Evolutionary conservation across 108 stramenopile genomes (phyloP).

Genomic region (Pseudonitzschia multiseries): DNA sequence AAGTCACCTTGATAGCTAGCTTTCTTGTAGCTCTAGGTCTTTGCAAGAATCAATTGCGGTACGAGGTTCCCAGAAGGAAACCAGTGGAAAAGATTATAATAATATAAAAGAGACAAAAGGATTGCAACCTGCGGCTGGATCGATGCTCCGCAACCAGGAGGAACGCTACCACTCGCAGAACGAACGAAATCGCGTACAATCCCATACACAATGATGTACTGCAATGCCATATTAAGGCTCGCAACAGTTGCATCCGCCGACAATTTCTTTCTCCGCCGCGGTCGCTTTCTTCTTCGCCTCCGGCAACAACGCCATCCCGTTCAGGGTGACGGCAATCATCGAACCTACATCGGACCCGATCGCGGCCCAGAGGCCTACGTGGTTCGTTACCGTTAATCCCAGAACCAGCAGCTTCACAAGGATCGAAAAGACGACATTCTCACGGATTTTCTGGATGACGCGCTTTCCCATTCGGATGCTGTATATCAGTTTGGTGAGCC

Average conservation of each 20-base stretch:
- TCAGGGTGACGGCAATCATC: slow-evolving; percentile 78
- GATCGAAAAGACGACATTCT: slow-evolving; percentile 71
- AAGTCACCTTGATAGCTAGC: no score
- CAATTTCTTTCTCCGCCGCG: neutral
- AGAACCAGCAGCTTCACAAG: slow-evolving; percentile 62
- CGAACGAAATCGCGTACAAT: no score
- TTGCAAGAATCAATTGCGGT: no score
- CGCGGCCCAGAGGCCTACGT: slow-evolving; percentile 63
- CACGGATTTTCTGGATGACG: slow-evolving; percentile 64
- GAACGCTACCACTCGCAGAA: no score
- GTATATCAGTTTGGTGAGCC: slow-evolving; percentile 66
- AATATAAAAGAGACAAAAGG: no score
- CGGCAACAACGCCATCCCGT: slow-evolving; percentile 65
- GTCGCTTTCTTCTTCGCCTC: slow-evolving; percentile 12
- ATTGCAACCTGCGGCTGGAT: no score
- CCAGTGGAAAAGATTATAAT: no score
- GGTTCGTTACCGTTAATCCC: slow-evolving; percentile 62
- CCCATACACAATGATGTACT: no score
- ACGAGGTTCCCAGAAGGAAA: no score
- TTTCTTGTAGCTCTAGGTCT: no score
- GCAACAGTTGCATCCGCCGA: neutral
- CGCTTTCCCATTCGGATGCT: slow-evolving; percentile 56
- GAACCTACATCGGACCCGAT: slow-evolving; percentile 75
- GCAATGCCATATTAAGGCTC: no score
- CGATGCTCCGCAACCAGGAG: no score